Evolutionary conservation across 805 yeast genomes (phyloP), one percentile per base, ranked within the genome.

Genomic region (Barnettozyma sucrosica): DNA sequence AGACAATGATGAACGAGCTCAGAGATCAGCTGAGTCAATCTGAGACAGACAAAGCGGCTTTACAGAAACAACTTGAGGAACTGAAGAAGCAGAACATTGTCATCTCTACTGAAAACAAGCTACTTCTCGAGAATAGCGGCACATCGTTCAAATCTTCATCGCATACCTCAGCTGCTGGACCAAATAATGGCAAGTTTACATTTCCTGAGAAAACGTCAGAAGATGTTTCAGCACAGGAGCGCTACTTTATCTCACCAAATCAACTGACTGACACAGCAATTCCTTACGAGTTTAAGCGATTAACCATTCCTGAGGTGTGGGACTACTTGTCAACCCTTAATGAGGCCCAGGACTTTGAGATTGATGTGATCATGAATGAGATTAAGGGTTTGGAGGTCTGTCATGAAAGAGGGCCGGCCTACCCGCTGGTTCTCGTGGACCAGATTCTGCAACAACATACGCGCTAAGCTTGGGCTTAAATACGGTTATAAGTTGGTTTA

Each of bases 261-360:
- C 57, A 51, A 24, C 46, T 49, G 63, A 60, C 48, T 47, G 60
- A 49, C 43, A 54, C 51, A 54, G 66, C 51, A 16, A 53, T 53
- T 16, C 54, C 55, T 18, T 52, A 54, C 34, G 51, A 48, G 10
- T 63, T 66, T 26, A 74, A 76, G 56, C 70, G 85, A 38, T 66
- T 87, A 50, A 87, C 89, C 0, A 69, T 86, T 0, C 80, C 86
- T 18, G 93, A 92, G 2, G 82, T 86, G 2, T 89, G 96, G 96
- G 92, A 88, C 61, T 84, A 83, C 60, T 64, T 89, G 41, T 77
- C 72, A 47, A 71, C 69, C 37, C 65, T 70, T n/a, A 72, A 75
- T 44, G 76, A 53, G 36, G 51, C 78, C 30, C 58, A 65, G 20
- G 74, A 74, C 8, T 57, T 85, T 36, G 85, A 85, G 59, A 68